Percentiles rank a stretch among this genome's conserved stretches.
Evolutionary conservation across 495 filamentous ascomycete genomes (phyloP).

Genomic region (Penicillium egyptiacum): DNA sequence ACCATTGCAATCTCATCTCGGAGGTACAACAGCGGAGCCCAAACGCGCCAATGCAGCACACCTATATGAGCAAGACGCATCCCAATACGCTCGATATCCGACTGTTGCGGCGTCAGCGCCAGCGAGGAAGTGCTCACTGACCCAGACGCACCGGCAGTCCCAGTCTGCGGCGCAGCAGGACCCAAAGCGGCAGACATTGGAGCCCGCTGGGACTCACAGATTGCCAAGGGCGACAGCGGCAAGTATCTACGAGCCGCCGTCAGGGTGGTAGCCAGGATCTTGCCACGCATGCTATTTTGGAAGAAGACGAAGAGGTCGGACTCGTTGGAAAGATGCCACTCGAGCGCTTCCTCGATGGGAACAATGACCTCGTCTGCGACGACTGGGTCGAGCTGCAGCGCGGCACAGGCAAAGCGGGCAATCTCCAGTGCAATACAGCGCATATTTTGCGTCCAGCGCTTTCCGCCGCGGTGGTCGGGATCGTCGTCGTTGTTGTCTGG

Average conservation of each 20-base stretch:
- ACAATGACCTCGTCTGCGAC: constrained; percentile 43
- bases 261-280: constrained; percentile 37
- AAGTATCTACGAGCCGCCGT: constrained; percentile 39
- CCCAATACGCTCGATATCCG: constrained; percentile 64
- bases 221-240: constrained; percentile 44
- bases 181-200: constrained; percentile 18
- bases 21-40: constrained; percentile 69
- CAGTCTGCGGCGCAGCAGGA: constrained; percentile 3
- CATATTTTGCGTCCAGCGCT: constrained; percentile 43
- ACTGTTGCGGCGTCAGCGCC: constrained; percentile 32
- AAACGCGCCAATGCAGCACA: constrained; percentile 83
- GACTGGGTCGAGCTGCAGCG: constrained; percentile 30
- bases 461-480: constrained; percentile 30
- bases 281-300: constrained; percentile 35
- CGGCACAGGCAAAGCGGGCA: constrained; percentile 44
- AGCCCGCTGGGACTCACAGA: constrained; percentile 48
- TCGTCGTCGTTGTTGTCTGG: constrained; percentile 18
- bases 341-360: constrained; percentile 38
- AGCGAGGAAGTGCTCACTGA: constrained; percentile 14
- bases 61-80: constrained; percentile 75
- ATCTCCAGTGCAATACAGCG: constrained; percentile 47
- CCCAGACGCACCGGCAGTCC: constrained; percentile 7
- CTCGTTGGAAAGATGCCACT: constrained; percentile 42
- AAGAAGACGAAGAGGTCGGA: constrained; percentile 38
- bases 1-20: constrained; percentile 37